Evolutionary conservation across 306 rosid species (phyloP).

Genomic region (Prunus kanzakura): DNA sequence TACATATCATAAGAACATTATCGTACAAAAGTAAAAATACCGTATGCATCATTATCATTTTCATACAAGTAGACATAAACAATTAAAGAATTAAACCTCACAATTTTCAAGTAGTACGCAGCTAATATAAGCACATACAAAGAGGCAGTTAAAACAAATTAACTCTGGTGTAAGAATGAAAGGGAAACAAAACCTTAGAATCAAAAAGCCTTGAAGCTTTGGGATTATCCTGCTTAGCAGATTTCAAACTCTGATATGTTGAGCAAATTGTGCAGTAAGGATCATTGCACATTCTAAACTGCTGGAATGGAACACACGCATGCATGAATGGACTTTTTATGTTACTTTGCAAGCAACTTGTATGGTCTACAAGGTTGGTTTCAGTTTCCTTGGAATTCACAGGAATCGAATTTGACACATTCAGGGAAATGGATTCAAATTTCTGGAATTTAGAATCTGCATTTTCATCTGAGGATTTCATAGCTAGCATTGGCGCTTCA

Average conservation of each 20-base stretch:
- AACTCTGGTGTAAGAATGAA: not conserved
- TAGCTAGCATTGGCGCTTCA: slow-evolving; percentile 1
- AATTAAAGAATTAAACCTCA: not conserved
- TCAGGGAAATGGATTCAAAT: not conserved
- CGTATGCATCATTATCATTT: not conserved
- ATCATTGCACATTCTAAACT: not conserved
- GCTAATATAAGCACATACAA: not conserved
- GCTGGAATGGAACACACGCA: slow-evolving; percentile 12
- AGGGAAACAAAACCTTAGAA: not conserved
- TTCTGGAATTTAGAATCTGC: not conserved
- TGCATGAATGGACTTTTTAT: not conserved
- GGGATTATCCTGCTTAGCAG: not conserved
- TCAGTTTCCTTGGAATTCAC: not conserved
- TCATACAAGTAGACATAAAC: not conserved
- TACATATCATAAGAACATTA: not conserved
- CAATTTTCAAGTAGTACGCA: not conserved
- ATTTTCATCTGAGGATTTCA: not conserved
- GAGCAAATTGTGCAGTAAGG: slow-evolving; percentile 11
- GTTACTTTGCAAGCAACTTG: not conserved
- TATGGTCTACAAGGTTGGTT: not conserved
- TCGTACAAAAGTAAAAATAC: no score
- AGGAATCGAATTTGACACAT: not conserved
- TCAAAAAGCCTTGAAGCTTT: slow-evolving; percentile 1
- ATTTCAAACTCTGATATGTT: not conserved
- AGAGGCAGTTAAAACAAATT: not conserved